Conservation (phyloP, 2,329 filamentous ascomycete genomes). For the Acrocalymma vagum region DNA sequence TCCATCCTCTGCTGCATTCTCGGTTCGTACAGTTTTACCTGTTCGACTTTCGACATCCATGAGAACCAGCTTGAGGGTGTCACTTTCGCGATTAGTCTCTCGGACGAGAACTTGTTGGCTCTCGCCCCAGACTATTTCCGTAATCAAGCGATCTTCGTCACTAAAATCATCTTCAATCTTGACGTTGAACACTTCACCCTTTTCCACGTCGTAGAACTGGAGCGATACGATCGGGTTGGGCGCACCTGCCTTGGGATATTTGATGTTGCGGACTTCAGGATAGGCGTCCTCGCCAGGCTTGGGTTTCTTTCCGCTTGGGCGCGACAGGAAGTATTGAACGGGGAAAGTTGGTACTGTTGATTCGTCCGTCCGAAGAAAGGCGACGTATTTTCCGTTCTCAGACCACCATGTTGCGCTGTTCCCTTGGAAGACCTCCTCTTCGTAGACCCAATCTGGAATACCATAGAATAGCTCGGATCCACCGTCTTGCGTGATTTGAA, state of each 20-base stretch:
- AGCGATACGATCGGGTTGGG: constrained; percentile 91
- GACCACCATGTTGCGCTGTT: constrained; percentile 96
- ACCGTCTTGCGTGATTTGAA: constrained; percentile 85
- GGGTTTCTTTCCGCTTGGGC: constrained; percentile 78
- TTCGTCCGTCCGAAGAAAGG: constrained; percentile 94
- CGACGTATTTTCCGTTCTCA: constrained; percentile 84
- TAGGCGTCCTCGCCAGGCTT: constrained; percentile 81
- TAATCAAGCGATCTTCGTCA: constrained; percentile 87
- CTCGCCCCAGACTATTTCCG: constrained; percentile 86
- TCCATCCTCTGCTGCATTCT: constrained; percentile 84
- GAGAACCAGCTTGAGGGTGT: constrained; percentile 85
- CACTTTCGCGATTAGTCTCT: constrained; percentile 93
- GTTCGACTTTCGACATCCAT: constrained; percentile 78
- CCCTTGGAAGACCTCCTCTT: constrained; percentile 81
- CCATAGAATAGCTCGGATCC: constrained; percentile 92
- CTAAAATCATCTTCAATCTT: constrained; percentile 79
- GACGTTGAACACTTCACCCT: constrained; percentile 81
- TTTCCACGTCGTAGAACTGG: constrained; percentile 85
- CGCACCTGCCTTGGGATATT: constrained; percentile 95
- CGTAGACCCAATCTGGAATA: constrained; percentile 96
- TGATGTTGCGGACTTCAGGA: constrained; percentile 89
- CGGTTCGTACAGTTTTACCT: constrained; percentile 79
- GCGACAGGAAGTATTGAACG: constrained; percentile 89
- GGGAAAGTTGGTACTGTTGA: constrained; percentile 90
- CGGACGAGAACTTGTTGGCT: constrained; percentile 82